Base-by-base conservation (phyloP, 2,329 filamentous ascomycete species). In the Aspergillus jensenii region DNA sequence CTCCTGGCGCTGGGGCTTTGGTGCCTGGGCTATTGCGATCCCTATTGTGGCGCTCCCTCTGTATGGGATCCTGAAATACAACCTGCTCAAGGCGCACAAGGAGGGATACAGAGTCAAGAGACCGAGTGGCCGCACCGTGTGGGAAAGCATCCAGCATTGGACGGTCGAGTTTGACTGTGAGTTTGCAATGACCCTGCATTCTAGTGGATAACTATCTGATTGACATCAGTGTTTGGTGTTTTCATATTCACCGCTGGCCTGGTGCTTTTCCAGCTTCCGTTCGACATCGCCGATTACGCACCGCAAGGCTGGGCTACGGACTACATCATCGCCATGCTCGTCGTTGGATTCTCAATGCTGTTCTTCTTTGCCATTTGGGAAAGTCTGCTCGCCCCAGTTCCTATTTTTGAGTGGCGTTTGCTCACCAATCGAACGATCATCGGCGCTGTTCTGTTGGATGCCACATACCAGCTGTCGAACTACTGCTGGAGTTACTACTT, bases 1-100 rank as follows among this genome's bases (percentile, higher is more conserved):
- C 31, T 82, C 79, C 55, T 87, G 82, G 81, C 79, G 84, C 19
- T 89, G 87, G 87, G 84, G 78, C 0, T 88, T 84, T 62, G 87
- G 85, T 23, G 73, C 76, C 45, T 89, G 87, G 65, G 77, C 82
- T 23, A 85, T 90, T 62, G 77, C 89, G 57, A 78, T 83, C 1
- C 86, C 86, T 0, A 66, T 81, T 48, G 76, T 86, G 33, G 80
- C 80, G 1, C 44, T 83, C 3, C 87, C 87, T 0, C 74, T 89
- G 6, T 82, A 82, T 53, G 63, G 74, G 12, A 70, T 87, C 12
- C 78, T 88, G 64, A 75, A 80, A 59, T 70, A 72, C 64, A 85
- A 86, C 66, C 78, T 84, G 45, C 73, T 68, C 53, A 86, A 86
- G 66, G 87, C 87, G 3, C 73, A 78, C 59, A 79, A 79, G 58